A percentile compares a stretch with the other conserved stretches of the same genome.
Evolutionary conservation across 164 flowering plant genomes (phyloP).

Genomic region (Nelumbo lutea): DNA sequence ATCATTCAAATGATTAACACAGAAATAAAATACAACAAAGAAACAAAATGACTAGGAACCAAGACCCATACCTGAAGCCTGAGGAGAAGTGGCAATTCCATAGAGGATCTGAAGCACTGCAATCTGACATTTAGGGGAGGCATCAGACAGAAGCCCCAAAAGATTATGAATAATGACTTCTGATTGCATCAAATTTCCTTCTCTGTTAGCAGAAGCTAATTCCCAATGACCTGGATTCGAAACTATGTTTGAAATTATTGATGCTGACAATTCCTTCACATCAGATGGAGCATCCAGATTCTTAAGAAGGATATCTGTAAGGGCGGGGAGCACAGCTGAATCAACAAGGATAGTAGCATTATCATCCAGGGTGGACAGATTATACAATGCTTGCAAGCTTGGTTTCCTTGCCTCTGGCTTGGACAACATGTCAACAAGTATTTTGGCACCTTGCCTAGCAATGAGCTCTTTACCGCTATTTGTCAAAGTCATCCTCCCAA

Average conservation of each 20-base stretch:
- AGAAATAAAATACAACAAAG: not conserved
- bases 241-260: constrained; percentile 34
- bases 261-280: constrained; percentile 31
- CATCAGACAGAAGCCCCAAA: constrained; percentile 29
- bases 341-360: constrained; percentile 56
- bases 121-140: constrained; percentile 37
- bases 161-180: constrained; percentile 32
- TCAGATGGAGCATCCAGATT: constrained; percentile 14
- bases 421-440: constrained; percentile 39
- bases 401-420: constrained; percentile 35
- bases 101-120: constrained; percentile 41
- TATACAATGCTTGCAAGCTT: constrained; percentile 49
- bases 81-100: constrained; percentile 59
- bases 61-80: constrained; percentile 47
- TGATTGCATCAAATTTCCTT: constrained; percentile 46
- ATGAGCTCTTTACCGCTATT: constrained; percentile 46
- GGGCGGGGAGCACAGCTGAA: constrained; percentile 40
- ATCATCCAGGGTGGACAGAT: constrained; percentile 48
- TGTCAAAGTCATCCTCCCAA: constrained; percentile 51
- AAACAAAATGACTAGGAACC: constrained; percentile 1
- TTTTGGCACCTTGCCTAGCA: constrained; percentile 42
- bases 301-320: constrained; percentile 33
- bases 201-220: constrained; percentile 37
- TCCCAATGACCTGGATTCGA: constrained; percentile 61
- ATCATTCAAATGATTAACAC: too few species aligned